These are phyloP conservation scores for Biscogniauxia marginata DNA, from an alignment of 2,329 filamentous ascomycete species.

Conservation along the genomic window DNA sequence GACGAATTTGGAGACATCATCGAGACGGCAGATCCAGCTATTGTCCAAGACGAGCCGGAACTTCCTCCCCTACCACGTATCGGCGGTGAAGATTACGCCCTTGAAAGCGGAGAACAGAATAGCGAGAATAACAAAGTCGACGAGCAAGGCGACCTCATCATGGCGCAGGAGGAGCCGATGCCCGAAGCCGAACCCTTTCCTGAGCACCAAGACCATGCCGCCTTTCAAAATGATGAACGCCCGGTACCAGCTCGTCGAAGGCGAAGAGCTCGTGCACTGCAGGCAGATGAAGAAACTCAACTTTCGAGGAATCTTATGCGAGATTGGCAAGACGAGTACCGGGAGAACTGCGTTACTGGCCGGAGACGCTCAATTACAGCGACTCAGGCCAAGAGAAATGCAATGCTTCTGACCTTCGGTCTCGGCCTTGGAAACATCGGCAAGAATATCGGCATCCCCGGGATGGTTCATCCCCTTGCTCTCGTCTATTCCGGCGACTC, in stretches of 20 bases:
- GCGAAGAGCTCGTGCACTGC: slow-evolving; percentile 21
- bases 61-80: slow-evolving; percentile 40
- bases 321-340: slow-evolving; percentile 43
- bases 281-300: slow-evolving; percentile 33
- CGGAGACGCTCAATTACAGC: slow-evolving; percentile 29
- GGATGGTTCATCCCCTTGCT: slow-evolving; percentile 43
- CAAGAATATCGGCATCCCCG: slow-evolving; percentile 28
- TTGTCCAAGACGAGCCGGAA: slow-evolving; percentile 42
- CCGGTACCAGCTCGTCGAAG: slow-evolving; percentile 21
- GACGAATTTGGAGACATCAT: slow-evolving; percentile 52
- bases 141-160: slow-evolving; percentile 36
- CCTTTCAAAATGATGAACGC: slow-evolving; percentile 14
- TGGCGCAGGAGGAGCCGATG: slow-evolving; percentile 38
- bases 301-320: slow-evolving; percentile 38
- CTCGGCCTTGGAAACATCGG: slow-evolving; percentile 39
- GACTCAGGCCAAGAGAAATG: slow-evolving; percentile 42
- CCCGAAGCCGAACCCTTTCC: slow-evolving; percentile 39
- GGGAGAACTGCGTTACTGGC: slow-evolving; percentile 45
- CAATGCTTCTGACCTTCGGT: slow-evolving; percentile 40
- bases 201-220: slow-evolving; percentile 22
- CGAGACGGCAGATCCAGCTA: slow-evolving; percentile 22
- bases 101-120: slow-evolving; percentile 12
- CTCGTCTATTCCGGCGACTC: slow-evolving; percentile 45
- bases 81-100: slow-evolving; percentile 11
- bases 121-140: slow-evolving; percentile 17